Percentiles rank a stretch among this genome's conserved stretches.
phyloP scores from a whole-genome alignment of 73 alveolate species.

The Paramecium biaurelia region DNA sequence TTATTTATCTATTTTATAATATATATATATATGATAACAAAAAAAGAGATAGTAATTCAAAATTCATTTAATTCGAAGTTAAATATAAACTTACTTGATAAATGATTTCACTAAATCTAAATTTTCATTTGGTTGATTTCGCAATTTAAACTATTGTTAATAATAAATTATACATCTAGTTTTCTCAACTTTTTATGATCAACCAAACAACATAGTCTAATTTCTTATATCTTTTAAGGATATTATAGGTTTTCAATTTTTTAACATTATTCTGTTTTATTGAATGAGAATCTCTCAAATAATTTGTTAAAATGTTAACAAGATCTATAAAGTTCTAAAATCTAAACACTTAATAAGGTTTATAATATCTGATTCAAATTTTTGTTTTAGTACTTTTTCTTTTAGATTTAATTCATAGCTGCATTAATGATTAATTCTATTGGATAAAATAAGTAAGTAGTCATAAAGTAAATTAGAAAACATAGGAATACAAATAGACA shows the following conservation, averaged over 20 bases:
- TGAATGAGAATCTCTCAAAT: not conserved
- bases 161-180: not conserved
- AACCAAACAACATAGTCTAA: not conserved
- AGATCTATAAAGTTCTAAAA: not conserved
- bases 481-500: not conserved
- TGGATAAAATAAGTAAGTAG: not conserved
- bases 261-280: not conserved
- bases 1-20: not conserved
- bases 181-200: not conserved
- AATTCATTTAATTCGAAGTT: not conserved
- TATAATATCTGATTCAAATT: not conserved
- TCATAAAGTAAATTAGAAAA: not conserved
- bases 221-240: not conserved
- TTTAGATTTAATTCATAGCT: not conserved
- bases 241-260: not conserved
- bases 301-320: not conserved
- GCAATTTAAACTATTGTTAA: not conserved
- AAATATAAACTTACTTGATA: not conserved
- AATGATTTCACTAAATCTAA: not conserved
- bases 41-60: not conserved
- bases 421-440: not conserved
- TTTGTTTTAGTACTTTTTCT: not conserved
- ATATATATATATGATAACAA: not conserved
- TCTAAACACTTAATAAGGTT: not conserved
- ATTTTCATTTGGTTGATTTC: not conserved